Conservation (phyloP, 1,284 basidiomycete species). For the Tilletiaria anomala region DNA sequence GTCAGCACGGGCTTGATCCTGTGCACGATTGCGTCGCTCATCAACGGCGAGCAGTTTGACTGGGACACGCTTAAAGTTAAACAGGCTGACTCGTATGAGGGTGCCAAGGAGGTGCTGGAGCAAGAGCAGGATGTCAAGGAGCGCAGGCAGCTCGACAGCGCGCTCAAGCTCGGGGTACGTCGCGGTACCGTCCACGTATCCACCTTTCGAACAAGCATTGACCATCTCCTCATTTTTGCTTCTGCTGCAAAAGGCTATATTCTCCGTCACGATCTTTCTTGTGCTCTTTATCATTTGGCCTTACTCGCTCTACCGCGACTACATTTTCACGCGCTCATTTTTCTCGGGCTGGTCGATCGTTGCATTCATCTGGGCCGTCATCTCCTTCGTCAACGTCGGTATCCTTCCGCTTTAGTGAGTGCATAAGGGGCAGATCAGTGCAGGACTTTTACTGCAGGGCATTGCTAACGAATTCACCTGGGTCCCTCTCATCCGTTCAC, state of each 20-base stretch:
- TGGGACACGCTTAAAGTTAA: no score
- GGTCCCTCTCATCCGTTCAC: no score
- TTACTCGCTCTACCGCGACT: conserved; percentile 32
- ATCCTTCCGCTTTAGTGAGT: conserved; percentile 21
- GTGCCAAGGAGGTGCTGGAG: no score
- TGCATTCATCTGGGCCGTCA: conserved; percentile 26
- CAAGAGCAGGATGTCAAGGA: conserved; percentile 7
- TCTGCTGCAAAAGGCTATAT: no score
- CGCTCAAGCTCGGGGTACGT: conserved; percentile 8
- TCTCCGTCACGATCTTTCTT: conserved; percentile 15
- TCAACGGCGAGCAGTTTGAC: conserved; percentile 13
- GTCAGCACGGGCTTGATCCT: conserved; percentile 18
- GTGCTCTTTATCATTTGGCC: conserved; percentile 37
- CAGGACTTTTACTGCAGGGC: no score
- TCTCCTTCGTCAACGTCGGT: conserved; percentile 22
- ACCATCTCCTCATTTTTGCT: no score
- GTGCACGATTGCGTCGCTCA: conserved; percentile 8
- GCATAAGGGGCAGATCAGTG: no score
- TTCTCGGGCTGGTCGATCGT: conserved; percentile 34
- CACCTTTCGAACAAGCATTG: no score
- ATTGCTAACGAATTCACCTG: no score
- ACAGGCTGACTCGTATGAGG: no score
- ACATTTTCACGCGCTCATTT: conserved; percentile 31
- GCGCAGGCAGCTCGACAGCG: no score
- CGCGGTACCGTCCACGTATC: no score